Conservation (phyloP, 257 asterid species). For the Solanum peruvianum region DNA sequence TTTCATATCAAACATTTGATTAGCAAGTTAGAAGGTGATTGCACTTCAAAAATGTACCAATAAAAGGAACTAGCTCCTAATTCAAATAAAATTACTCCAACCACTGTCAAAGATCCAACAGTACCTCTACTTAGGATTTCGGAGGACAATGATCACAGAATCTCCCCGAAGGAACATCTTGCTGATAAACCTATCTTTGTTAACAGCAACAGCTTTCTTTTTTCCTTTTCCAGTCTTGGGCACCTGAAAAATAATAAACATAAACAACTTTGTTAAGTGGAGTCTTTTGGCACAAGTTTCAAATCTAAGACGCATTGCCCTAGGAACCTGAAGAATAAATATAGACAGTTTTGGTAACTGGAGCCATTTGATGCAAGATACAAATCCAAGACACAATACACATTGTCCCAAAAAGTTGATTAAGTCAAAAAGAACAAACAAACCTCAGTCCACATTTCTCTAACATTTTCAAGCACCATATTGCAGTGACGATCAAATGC, state of each 20-base stretch:
- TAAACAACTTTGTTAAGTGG: background rate
- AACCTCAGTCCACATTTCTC: conserved; percentile 99
- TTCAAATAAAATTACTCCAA: background rate
- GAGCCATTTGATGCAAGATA: background rate
- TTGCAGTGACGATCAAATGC: conserved; percentile 92
- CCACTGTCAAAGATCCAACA: background rate
- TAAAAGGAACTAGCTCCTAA: background rate
- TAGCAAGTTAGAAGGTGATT: background rate
- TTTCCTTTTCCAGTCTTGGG: conserved; percentile 86
- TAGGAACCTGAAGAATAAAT: conserved; percentile 35
- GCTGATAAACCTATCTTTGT: conserved; percentile 78
- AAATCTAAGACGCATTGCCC: background rate
- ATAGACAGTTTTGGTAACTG: background rate
- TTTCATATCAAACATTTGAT: background rate
- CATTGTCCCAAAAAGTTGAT: background rate
- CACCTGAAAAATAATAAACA: conserved; percentile 19
- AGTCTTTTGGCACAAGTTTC: background rate
- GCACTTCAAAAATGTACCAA: background rate
- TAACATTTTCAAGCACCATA: conserved; percentile 86
- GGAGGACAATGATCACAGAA: conserved; percentile 80
- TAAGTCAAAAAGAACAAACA: background rate
- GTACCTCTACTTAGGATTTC: conserved; percentile 70
- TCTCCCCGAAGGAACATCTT: conserved; percentile 94
- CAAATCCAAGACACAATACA: background rate
- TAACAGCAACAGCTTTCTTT: conserved; percentile 82